Base-by-base conservation (phyloP, 78 protist species). In the Chrysochromulina tobinii region DNA sequence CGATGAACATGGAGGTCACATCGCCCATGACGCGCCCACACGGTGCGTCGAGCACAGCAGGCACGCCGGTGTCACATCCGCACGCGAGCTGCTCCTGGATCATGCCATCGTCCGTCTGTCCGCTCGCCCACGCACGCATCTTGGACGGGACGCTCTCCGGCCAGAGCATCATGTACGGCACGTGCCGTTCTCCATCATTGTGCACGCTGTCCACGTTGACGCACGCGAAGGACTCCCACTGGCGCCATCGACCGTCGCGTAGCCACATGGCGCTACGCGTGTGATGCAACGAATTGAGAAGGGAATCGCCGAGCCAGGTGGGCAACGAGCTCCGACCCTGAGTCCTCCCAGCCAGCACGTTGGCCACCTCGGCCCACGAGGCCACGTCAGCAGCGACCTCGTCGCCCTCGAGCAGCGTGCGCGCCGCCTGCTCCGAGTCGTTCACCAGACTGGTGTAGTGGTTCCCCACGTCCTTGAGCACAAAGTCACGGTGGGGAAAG, bases 51-150 rank as follows among this genome's bases (percentile, higher is more conserved):
- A 68, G 77, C 20, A 7, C 12, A 14, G 23, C 27, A 3, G 72
- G 72, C 27, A 20, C 23, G n/a, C n/a, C 72, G 72, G 5, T 20
- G 27, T 15, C 3, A 50, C 77, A 68, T 27, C 77, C 77, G 77
- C 77, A 68, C 77, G 50, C 77, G 50, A 68, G 77, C 77, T 68
- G 77, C 77, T 68, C 77, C 77, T 68, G 77, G 50, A 68, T n/a
- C 77, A 68, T 68, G 20, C 77, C 77, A 8, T 68, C 50, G 48
- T 7, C 8, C 50, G n/a, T 1, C 48, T 3, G 23, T 9, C 77
- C 77, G 51, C 12, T 50, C 48, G 50, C 77, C 77, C 77, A 68
- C 48, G 77, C 77, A 50, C 77, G 77, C 77, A 68, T 68, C 77
- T 68, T 68, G 51, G 77, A 68, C 50, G 50, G 77, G 5, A 68